Evolutionary conservation across 2,329 filamentous ascomycete species (phyloP), one percentile per base, ranked within the genome.

Genomic region (Colletotrichum acutatum): DNA sequence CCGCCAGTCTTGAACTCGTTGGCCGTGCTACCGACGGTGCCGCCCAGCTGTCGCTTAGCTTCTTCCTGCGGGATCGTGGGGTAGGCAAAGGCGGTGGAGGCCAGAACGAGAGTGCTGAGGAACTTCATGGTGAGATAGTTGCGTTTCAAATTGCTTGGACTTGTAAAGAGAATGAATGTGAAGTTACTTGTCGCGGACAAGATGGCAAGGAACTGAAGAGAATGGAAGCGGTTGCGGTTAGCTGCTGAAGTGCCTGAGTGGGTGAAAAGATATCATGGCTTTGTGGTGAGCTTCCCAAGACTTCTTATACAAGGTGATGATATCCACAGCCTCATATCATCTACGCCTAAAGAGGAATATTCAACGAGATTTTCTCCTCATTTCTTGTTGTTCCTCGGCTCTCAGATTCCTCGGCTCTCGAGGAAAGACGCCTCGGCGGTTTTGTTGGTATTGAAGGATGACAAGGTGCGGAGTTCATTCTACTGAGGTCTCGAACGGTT

Each of bases 1-100:
- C 76, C 76, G 56, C 71, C 61, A 4, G 63, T 57, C 28, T 70
- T 75, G 65, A 77, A 76, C 53, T 78, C 76, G 59, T 76, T 76
- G 57, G 73, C 65, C 4, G 66, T 74, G 26, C 46, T 66, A 3
- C 74, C 68, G 1, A 75, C 74, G 37, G 37, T 42, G 2, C 52
- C 46, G 14, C 66, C 66, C 11, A 68, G 30, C 32, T 68, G 66
- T 1, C 66, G 46, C 66, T 57, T 68, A 49, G 42, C 22, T 49
- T 46, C 26, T 59, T 70, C 69, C 68, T 61, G 52, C 68, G 67
- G 26, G 42, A n/a, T 66, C 12, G 59, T 70, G 14, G 74, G 74
- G 24, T 28, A 49, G 24, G 74, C 74, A 12, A 72, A 57, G 37
- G 56, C 69, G 66, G 69, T 61, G 58, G 74, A 65, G 37, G 69